A percentile compares a stretch with the other conserved stretches of the same genome.
Conservation (phyloP, 345 rosid species). For the Linum tenue region DNA sequence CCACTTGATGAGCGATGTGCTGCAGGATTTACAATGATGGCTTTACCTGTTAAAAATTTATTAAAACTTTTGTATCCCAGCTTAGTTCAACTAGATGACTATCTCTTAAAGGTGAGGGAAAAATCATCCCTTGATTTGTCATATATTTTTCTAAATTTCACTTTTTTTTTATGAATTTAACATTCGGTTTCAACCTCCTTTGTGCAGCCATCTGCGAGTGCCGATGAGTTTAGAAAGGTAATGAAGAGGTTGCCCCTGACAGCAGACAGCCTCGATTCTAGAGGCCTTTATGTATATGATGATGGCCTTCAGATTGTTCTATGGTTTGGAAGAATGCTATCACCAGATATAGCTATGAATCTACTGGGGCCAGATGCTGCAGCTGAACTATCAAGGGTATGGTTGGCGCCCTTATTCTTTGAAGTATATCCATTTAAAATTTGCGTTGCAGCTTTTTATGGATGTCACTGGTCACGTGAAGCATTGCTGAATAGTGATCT, state of each 20-base stretch:
- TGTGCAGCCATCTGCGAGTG: conserved; percentile 54
- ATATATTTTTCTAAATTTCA: too few species aligned
- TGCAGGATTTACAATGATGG: conserved; percentile 92
- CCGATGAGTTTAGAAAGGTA: conserved; percentile 31
- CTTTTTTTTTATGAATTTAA: conserved; percentile 4
- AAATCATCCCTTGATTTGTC: not conserved
- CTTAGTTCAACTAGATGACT: conserved; percentile 77
- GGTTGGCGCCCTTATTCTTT: not conserved
- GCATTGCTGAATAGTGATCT: not conserved
- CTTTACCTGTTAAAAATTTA: conserved; percentile 76
- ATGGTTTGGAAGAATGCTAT: conserved; percentile 94
- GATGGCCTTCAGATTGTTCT: conserved; percentile 77
- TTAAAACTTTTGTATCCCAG: conserved; percentile 81
- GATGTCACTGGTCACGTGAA: not conserved
- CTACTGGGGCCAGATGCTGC: conserved; percentile 82
- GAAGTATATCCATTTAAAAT: too few species aligned
- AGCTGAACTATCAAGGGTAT: conserved; percentile 83
- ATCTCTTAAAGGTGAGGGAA: conserved; percentile 55
- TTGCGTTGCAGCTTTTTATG: too few species aligned
- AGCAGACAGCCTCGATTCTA: conserved; percentile 79
- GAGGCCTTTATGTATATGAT: conserved; percentile 87
- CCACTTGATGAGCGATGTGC: conserved; percentile 91
- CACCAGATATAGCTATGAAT: conserved; percentile 76
- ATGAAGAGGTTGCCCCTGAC: conserved; percentile 54
- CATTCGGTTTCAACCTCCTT: conserved; percentile 13